Conservation (phyloP, 2,329 filamentous ascomycete species). For the Xylariaceae sp. region DNA sequence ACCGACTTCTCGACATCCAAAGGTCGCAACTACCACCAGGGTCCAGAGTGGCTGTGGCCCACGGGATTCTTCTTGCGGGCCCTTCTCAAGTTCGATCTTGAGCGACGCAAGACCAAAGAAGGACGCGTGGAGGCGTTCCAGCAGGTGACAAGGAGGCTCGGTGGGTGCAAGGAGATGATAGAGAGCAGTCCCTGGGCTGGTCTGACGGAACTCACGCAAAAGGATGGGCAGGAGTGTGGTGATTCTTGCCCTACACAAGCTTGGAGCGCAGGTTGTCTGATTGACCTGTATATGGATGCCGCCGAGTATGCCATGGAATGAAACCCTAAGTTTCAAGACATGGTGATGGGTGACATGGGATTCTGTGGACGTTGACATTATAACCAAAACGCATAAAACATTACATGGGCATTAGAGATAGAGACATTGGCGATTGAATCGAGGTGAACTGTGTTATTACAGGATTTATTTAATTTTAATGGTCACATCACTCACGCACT, state of each 20-base stretch:
- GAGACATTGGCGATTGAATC: too few relatives aligned
- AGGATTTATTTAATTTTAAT: too few relatives aligned
- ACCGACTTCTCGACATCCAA: constrained; percentile 89
- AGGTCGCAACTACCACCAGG: constrained; percentile 96
- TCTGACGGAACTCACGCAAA: constrained; percentile 88
- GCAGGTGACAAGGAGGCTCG: constrained; percentile 81
- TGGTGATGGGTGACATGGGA: too few relatives aligned
- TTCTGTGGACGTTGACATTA: too few relatives aligned
- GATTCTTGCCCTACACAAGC: constrained; percentile 96
- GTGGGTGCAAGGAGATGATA: constrained; percentile 83
- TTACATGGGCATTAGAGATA: too few relatives aligned
- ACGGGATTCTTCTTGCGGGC: constrained; percentile 94
- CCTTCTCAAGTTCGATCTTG: constrained; percentile 83
- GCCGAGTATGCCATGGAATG: constrained; percentile 40
- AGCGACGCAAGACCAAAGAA: constrained; percentile 59
- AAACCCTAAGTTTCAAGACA: neutral
- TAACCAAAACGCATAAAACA: too few relatives aligned
- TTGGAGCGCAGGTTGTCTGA: constrained; percentile 91
- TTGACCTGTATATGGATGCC: constrained; percentile 95
- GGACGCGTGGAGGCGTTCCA: constrained; percentile 87
- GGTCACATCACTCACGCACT: too few relatives aligned
- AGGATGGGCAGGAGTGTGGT: constrained; percentile 75
- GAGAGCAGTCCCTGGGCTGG: constrained; percentile 81
- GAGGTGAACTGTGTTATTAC: too few relatives aligned
- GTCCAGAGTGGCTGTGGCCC: constrained; percentile 97